Evolutionary conservation across 169 alveolate species (phyloP).

Genomic region (Plasmodium sp.): DNA sequence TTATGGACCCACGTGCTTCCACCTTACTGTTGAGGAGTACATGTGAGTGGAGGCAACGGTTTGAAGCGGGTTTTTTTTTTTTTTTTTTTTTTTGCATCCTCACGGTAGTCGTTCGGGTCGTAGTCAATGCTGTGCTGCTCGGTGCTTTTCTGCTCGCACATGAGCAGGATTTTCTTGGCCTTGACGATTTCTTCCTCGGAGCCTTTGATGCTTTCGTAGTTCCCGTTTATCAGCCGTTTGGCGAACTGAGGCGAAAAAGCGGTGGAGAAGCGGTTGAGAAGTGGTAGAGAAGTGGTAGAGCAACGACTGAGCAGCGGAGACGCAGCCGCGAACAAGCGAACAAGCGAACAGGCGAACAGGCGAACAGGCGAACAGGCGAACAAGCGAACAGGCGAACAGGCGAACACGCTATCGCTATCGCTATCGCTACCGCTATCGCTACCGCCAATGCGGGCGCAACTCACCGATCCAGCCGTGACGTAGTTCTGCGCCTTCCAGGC

Average conservation of each 20-base stretch:
- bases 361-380: too few relatives aligned
- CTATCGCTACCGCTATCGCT: too few relatives aligned
- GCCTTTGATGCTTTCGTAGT: conserved; percentile 66
- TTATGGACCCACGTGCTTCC: background rate
- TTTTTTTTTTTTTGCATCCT: conserved; percentile 2
- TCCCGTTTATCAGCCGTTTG: conserved; percentile 65
- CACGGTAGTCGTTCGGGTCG: conserved; percentile 78
- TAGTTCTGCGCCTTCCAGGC: conserved; percentile 91
- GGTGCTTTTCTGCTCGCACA: conserved; percentile 82
- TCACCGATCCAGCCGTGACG: conserved; percentile 83
- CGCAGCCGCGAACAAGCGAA: too few relatives aligned
- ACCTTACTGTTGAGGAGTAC: background rate
- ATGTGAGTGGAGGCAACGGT: background rate
- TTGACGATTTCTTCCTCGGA: conserved; percentile 76
- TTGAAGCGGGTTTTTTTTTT: background rate
- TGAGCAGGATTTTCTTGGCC: conserved; percentile 76
- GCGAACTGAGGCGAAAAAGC: conserved; percentile 9
- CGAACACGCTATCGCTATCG: too few relatives aligned
- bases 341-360: too few relatives aligned
- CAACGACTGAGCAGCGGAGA: background rate
- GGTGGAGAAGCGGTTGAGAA: background rate
- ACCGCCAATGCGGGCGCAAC: too few relatives aligned
- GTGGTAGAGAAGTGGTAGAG: background rate
- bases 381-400: too few relatives aligned
- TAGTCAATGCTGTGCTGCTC: conserved; percentile 78